These are phyloP conservation scores for Cytauxzoon felis DNA, from an alignment of 169 alveolate species.

Conservation along the genomic window DNA sequence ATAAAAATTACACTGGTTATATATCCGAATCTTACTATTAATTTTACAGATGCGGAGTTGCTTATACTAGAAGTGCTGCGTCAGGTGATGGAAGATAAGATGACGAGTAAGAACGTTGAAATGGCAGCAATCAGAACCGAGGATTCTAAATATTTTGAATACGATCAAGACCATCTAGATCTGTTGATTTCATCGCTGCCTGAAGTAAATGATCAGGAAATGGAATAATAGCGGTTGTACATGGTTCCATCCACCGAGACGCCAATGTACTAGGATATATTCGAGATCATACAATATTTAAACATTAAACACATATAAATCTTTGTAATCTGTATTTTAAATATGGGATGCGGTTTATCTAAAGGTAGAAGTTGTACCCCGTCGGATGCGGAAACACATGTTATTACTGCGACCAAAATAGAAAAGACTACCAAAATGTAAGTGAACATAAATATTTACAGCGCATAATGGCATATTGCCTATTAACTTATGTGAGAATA, in stretches of 20 bases:
- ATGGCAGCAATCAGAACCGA: constrained; percentile 81
- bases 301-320: background rate
- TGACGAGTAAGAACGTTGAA: constrained; percentile 91
- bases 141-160: constrained; percentile 66
- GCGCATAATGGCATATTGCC: no score
- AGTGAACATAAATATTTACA: no score
- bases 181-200: constrained; percentile 37
- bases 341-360: background rate
- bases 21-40: background rate
- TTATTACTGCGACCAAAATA: no score
- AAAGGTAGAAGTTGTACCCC: no score
- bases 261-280: background rate
- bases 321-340: background rate
- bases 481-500: no score
- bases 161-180: constrained; percentile 35
- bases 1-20: background rate
- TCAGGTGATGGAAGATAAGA: constrained; percentile 97
- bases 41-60: constrained; percentile 88
- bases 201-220: constrained; percentile 27
- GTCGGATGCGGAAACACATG: no score
- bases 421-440: no score
- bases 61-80: constrained; percentile 91
- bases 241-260: no score
- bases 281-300: background rate
- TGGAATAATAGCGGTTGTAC: no score